Base-by-base conservation (phyloP, 2,329 filamentous ascomycete genomes). In the Xylaria sp. region DNA sequence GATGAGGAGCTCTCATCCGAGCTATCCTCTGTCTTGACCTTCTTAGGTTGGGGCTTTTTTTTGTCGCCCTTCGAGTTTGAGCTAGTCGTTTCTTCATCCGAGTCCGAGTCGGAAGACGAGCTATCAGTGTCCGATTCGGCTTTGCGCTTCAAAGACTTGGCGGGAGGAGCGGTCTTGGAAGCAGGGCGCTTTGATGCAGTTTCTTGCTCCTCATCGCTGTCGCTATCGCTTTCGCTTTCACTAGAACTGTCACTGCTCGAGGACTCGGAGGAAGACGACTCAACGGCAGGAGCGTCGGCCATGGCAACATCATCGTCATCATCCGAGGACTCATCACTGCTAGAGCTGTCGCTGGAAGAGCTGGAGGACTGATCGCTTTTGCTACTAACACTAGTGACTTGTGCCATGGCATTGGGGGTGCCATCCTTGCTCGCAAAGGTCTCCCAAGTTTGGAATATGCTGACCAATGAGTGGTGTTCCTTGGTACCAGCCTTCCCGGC, bases 401-500 rank as follows among this genome's bases (percentile, higher is more conserved):
- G 66, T 50, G 76, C 76, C 64, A 65, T 68, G n/a, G 74, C 72
- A 50, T 73, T 72, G 20, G 75, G 69, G 2, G 74, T 76, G 46
- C 71, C 72, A 13, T 73, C 72, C 61, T 79, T 77, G 70, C 75
- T 79, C 25, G 78, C 72, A 43, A 80, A 77, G 18, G 81, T 78
- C 74, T 85, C 80, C 86, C 86, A 89, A 23, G 79, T 77, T 73
- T 84, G 78, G 74, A 84, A 89, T 39, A 89, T 79, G 45, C 80
- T 80, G 41, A 84, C 81, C 1, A 89, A 82, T 4, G 84, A 83
- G 41, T 81, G 75, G 41, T 80, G 76, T 43, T 77, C 69, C 68
- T 78, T 78, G 34, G 74, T 74, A 63, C 76, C 76, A 12, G 60
- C 64, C 56, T 74, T 74, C 46, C 56, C 69, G 63, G 74, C 50